Conservation (phyloP, 2,329 filamentous ascomycete species). For the Fusarium tupiense region DNA sequence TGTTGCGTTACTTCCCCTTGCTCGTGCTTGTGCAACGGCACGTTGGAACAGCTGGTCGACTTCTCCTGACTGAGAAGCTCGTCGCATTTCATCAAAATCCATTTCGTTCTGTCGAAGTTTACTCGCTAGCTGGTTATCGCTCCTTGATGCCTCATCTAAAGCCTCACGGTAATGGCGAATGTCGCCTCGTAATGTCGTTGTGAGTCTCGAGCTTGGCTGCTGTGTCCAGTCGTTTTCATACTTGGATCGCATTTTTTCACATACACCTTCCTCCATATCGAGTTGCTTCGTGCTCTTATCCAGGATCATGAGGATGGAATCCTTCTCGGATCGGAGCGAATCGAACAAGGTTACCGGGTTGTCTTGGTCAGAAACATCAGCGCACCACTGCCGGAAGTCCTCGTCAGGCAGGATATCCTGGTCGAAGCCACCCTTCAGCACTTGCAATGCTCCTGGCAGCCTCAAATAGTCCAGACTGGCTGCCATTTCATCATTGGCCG, state of each 20-base stretch:
- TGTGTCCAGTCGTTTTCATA: constrained; percentile 97
- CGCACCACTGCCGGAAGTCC: constrained; percentile 93
- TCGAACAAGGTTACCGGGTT: constrained; percentile 84
- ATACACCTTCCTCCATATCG: constrained; percentile 97
- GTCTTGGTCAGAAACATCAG: constrained; percentile 88
- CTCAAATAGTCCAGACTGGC: constrained; percentile 94
- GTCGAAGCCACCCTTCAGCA: constrained; percentile 91
- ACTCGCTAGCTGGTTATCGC: constrained; percentile 82
- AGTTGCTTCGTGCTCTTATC: constrained; percentile 87
- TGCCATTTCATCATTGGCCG: constrained; percentile 94
- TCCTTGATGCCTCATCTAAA: constrained; percentile 86
- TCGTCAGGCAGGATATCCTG: constrained; percentile 89
- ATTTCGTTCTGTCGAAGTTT: constrained; percentile 87
- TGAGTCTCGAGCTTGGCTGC: constrained; percentile 90
- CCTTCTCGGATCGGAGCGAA: constrained; percentile 79
- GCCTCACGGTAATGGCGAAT: constrained; percentile 89
- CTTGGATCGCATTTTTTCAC: constrained; percentile 99
- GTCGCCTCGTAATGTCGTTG: constrained; percentile 85
- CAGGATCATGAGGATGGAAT: constrained; percentile 75
- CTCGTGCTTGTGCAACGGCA: constrained; percentile 81
- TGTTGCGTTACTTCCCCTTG: constrained; percentile 67
- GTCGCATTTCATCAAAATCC: constrained; percentile 95
- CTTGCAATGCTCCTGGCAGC: constrained; percentile 86
- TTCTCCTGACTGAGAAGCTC: constrained; percentile 85
- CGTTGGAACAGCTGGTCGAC: constrained; percentile 89